Percentiles rank a stretch among this genome's conserved stretches.
Conservation (phyloP, 2,329 filamentous ascomycete species). For the Trichoderma endophyticum region DNA sequence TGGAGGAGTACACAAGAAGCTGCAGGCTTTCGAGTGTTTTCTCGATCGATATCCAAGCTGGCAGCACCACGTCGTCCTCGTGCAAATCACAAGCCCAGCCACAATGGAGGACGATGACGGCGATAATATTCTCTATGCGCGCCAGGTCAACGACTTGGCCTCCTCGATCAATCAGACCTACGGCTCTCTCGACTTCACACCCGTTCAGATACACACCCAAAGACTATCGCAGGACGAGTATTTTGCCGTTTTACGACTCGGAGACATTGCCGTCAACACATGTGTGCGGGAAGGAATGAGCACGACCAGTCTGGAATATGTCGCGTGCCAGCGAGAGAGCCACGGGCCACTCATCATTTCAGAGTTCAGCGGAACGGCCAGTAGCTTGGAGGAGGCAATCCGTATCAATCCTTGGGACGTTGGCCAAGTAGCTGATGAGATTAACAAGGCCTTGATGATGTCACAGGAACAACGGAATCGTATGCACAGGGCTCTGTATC, state of each 20-base stretch:
- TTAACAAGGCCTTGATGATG: constrained; percentile 79
- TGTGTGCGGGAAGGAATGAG: constrained; percentile 98
- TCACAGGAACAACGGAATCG: constrained; percentile 58
- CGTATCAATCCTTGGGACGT: constrained; percentile 97
- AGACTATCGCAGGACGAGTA: constrained; percentile 88
- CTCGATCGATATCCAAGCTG: constrained; percentile 85
- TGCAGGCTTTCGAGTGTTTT: constrained; percentile 90
- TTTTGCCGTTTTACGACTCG: constrained; percentile 81
- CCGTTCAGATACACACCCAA: constrained; percentile 85
- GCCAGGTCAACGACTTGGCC: constrained; percentile 83
- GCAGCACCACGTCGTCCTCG: constrained; percentile 84
- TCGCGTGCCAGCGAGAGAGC: constrained; percentile 83
- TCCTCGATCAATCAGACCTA: constrained; percentile 86
- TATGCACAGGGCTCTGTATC: constrained; percentile 57
- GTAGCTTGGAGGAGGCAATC: constrained; percentile 77
- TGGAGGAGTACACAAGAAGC: constrained; percentile 75
- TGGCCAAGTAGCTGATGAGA: constrained; percentile 74
- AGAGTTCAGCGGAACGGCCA: constrained; percentile 91
- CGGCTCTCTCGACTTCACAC: constrained; percentile 81
- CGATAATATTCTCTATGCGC: constrained; percentile 72
- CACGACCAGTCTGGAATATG: constrained; percentile 92
- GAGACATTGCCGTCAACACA: constrained; percentile 88
- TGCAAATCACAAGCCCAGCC: constrained; percentile 54
- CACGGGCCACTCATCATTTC: constrained; percentile 90
- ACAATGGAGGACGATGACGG: constrained; percentile 58